Evolutionary conservation across 2,329 filamentous ascomycete genomes (phyloP).

Genomic region (Ceratocystis variospora): DNA sequence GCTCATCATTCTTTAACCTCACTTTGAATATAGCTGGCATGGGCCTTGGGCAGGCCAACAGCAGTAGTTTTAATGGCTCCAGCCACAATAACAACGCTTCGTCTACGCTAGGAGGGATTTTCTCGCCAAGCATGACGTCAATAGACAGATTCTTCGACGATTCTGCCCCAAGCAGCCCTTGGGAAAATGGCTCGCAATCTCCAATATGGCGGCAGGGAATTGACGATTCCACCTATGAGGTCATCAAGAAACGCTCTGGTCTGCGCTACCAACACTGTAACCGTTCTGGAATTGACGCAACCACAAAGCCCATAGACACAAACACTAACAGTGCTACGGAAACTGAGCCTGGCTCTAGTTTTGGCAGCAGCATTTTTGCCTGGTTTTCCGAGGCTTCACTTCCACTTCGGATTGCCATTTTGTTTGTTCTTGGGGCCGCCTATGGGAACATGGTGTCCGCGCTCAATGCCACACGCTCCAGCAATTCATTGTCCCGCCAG

Average conservation of each 20-base stretch:
- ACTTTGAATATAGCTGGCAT: constrained; percentile 73
- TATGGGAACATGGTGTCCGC: constrained; percentile 16
- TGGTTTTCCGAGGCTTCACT: constrained; percentile 34
- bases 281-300: constrained; percentile 4
- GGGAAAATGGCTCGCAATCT: constrained; percentile 64
- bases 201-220: constrained; percentile 37
- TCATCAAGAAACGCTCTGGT: constrained; percentile 31
- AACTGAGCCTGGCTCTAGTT: background rate
- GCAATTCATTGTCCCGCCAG: background rate
- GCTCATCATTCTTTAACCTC: constrained; percentile 40
- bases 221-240: constrained; percentile 33
- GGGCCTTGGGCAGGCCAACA: constrained; percentile 2
- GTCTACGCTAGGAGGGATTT: constrained; percentile 85
- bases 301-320: constrained; percentile 1
- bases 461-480: constrained; percentile 2
- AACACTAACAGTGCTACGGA: background rate
- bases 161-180: constrained; percentile 45
- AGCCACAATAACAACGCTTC: constrained; percentile 28
- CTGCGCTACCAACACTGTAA: constrained; percentile 18
- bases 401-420: constrained; percentile 43
- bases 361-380: background rate
- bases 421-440: constrained; percentile 61
- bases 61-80: too few species aligned
- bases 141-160: constrained; percentile 37
- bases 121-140: constrained; percentile 51